Evolutionary conservation across 2,329 filamentous ascomycete genomes (phyloP), one percentile per base, ranked within the genome.

Genomic region (Ramularia endophylla): DNA sequence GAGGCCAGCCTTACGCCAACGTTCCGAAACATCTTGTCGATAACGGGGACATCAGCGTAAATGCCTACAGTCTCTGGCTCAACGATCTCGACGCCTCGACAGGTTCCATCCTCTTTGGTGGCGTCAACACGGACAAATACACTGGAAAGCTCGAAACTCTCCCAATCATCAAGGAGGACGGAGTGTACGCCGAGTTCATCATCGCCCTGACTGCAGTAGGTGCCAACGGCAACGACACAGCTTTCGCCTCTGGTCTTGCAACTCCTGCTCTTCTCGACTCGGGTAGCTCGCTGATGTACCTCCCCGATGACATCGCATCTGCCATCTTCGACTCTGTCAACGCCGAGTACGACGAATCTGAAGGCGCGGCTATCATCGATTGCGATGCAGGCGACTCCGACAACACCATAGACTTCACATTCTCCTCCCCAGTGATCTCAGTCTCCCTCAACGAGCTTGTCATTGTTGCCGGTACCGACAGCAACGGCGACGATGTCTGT

Each of bases 101-200:
- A 1, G 86, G 86, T 27, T 82, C 69, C 52, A 81, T 90, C 45
- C 68, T 90, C 1, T 92, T 90, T 52, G 86, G 86, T 28, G 86
- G 84, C n/a, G 78, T 89, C 44, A 85, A 90, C 59, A 85, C 78
- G 0, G 75, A 73, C 44, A 89, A 89, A 59, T 92, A 80, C 63
- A 60, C 70, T 0, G 85, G 84, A 35, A 62, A 75, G 2, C 69
- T 89, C 22, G 70, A 72, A 33, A 75, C 72, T 5, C 68, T 88
- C 19, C 70, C 81, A 12, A 70, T 87, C 46, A 67, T 79, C 52
- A 59, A 70, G 39, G 60, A 66, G 29, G 46, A 59, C 7, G 63
- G 63, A 16, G 47, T 68, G 38, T 77, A 78, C 28, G 75, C 79
- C 3, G 69, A 71, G 42, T 70, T 71, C 53, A 61, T 73, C 58